These are phyloP conservation scores for Colletotrichum karsti DNA, from an alignment of 2,329 filamentous ascomycete species.

Conservation along the genomic window DNA sequence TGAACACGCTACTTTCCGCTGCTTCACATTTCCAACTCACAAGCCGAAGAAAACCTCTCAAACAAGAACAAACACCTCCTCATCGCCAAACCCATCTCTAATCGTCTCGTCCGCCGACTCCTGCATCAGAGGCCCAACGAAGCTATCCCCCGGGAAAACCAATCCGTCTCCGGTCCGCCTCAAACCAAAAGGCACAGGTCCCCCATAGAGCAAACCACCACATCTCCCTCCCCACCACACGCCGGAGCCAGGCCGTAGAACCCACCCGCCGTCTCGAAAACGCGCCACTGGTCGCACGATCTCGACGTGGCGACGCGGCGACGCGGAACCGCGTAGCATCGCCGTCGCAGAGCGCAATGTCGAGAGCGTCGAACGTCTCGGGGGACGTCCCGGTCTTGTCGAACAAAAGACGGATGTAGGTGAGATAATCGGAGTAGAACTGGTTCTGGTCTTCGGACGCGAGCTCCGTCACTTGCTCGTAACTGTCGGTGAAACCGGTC, in stretches of 20 bases:
- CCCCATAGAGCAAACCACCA: not conserved
- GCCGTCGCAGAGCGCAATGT: not conserved
- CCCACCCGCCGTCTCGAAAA: not conserved
- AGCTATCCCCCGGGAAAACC: slow-evolving; percentile 1
- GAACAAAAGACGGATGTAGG: not conserved
- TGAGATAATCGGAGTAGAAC: slow-evolving; percentile 2
- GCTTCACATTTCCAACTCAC: too few species aligned
- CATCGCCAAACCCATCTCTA: not conserved
- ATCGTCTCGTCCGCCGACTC: not conserved
- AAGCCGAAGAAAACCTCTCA: not conserved
- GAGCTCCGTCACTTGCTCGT: not conserved
- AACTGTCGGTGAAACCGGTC: not conserved
- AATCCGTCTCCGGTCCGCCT: not conserved
- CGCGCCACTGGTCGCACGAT: not conserved
- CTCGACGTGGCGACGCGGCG: not conserved
- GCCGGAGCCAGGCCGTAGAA: slow-evolving; percentile 7
- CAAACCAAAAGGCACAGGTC: not conserved
- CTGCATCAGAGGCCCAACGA: slow-evolving; percentile 6
- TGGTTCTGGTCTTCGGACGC: not conserved
- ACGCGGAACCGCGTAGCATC: not conserved
- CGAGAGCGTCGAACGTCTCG: not conserved
- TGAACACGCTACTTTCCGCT: too few species aligned
- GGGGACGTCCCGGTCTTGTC: not conserved
- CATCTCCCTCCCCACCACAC: not conserved
- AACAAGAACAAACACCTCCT: not conserved